These are phyloP conservation scores for Lojkania enalia DNA, from an alignment of 2,329 filamentous ascomycete genomes.

Conservation along the genomic window DNA sequence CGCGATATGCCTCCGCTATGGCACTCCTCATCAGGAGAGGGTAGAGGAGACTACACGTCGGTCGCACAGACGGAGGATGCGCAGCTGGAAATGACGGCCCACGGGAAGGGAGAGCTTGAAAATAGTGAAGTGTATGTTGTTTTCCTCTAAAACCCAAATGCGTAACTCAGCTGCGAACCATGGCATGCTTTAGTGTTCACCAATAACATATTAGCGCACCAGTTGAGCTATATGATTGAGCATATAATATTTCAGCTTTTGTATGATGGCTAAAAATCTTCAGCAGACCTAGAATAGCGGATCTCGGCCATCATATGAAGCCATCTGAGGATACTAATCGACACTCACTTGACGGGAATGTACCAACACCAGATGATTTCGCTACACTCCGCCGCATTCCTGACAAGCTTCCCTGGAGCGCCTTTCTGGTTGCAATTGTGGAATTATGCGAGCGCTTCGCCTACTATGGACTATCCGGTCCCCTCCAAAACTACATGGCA, in stretches of 20 bases:
- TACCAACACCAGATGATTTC: constrained; percentile 31
- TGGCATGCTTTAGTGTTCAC: too few relatives aligned
- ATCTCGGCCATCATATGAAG: neutral
- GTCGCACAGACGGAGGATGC: constrained; percentile 37
- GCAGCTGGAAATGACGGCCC: constrained; percentile 18
- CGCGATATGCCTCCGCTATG: constrained; percentile 26
- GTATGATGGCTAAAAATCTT: too few relatives aligned
- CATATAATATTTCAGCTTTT: too few relatives aligned
- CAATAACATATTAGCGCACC: too few relatives aligned
- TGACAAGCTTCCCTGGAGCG: constrained; percentile 50
- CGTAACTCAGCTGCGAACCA: too few relatives aligned
- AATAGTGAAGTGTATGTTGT: constrained; percentile 13
- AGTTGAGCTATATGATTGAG: too few relatives aligned
- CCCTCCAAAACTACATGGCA: constrained; percentile 56
- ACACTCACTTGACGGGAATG: constrained; percentile 8
- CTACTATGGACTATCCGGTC: constrained; percentile 51
- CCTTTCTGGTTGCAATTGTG: constrained; percentile 53
- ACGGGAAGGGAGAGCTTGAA: constrained; percentile 20
- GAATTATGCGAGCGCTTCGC: constrained; percentile 56
- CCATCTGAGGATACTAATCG: neutral
- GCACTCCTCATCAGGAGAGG: constrained; percentile 17
- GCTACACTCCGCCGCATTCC: constrained; percentile 40
- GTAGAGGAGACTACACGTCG: constrained; percentile 34
- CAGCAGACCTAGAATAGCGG: too few relatives aligned
- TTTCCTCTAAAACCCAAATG: too few relatives aligned